phyloP scores from a whole-genome alignment of 768 basidiomycete species.

The Amanita fuliginea region DNA sequence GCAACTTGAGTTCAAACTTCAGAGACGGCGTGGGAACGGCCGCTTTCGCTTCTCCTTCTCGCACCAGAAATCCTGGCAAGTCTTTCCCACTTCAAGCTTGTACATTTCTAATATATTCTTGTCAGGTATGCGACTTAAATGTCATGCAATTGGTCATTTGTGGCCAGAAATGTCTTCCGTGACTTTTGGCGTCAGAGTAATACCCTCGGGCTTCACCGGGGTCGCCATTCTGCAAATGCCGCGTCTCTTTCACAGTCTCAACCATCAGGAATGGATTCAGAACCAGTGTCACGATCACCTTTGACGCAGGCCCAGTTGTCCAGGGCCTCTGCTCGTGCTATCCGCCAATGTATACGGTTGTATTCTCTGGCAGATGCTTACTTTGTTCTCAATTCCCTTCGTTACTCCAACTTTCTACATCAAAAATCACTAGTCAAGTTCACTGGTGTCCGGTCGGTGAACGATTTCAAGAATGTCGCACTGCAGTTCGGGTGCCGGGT shows the following conservation, averaged over 20 bases:
- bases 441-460: constrained; percentile 4
- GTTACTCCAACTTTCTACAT: constrained; percentile 23
- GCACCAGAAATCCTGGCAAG: constrained; percentile 10
- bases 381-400: constrained; percentile 48
- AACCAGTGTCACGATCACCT: not conserved
- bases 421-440: constrained; percentile 7
- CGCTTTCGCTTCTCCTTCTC: not conserved
- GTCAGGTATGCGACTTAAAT: constrained; percentile 52
- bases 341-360: constrained; percentile 32
- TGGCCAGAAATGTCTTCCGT: constrained; percentile 32
- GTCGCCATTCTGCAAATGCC: not conserved
- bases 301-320: constrained; percentile 7
- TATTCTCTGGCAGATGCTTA: constrained; percentile 39
- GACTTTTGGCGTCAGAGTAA: constrained; percentile 6
- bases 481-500: constrained; percentile 23
- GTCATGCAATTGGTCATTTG: constrained; percentile 54
- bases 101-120: constrained; percentile 3
- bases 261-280: not conserved
- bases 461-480: constrained; percentile 9
- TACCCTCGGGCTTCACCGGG: not conserved
- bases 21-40: not conserved
- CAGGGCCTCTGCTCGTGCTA: constrained; percentile 36
- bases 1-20: not conserved
- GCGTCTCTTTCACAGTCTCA: not conserved
- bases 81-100: not conserved